Evolutionary conservation across 2,329 filamentous ascomycete species (phyloP), one percentile per base, ranked within the genome.

Genomic region (Macrophomina pseudophaseolina): DNA sequence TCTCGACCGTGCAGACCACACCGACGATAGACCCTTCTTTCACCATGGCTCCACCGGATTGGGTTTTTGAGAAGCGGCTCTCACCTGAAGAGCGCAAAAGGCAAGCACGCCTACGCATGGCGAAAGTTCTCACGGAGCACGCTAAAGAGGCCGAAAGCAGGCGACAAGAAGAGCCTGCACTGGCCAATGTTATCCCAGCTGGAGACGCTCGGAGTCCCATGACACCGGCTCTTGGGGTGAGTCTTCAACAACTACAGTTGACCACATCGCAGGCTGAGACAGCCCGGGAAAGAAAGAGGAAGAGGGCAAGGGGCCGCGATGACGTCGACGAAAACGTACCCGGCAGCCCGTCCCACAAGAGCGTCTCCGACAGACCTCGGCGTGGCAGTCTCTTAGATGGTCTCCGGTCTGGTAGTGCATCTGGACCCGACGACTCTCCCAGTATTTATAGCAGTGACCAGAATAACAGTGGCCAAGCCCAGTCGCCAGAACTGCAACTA

Each of bases 21-120:
- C 23, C 23, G 23, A 23, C 23, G 3, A 23, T 23, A 23, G 23
- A 23, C 23, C 23, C 23, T 23, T 23, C 23, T 23, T 23, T 23
- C 23, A 23, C 11, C 28, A 60, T 60, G 56, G 56, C 56, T 6
- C 56, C 56, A 33, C 56, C 56, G 0, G 56, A 48, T 35, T 60
- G 56, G 56, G 40, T 48, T 5, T n/a, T 12, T 6, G 56, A 60
- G 42, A 33, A 60, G 5, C 28, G 56, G 1, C 28, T 35, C 16
- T 35, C 56, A 8, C 56, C 40, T 14, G 56, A 48, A 5, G 42
- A 60, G n/a, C 40, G 56, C 16, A 60, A 60, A 5, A 44, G 35
- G 38, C 42, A n/a, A 4, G 56, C 56, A 1, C 16, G 42, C 6
- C 40, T 48, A 32, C 12, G 56, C 32, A n/a, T 48, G 4, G 11